A percentile compares a stretch with the other conserved stretches of the same genome.
phyloP scores from a whole-genome alignment of 2,329 filamentous ascomycete species.

The Metarhizium rileyi region DNA sequence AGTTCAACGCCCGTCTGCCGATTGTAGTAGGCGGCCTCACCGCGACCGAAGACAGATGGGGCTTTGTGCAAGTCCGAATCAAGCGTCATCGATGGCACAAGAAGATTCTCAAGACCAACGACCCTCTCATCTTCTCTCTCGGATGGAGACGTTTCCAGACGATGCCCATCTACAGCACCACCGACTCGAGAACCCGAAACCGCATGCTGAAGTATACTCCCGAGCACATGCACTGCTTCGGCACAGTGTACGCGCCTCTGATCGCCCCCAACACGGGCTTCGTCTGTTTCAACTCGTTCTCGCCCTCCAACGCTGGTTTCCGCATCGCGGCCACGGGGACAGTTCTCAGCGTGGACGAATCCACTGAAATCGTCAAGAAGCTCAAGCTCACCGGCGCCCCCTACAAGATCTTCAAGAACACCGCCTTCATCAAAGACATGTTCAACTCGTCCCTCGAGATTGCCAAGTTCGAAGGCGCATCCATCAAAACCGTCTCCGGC shows the following conservation, averaged over 20 bases:
- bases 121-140: slow-evolving; percentile 92
- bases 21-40: slow-evolving; percentile 87
- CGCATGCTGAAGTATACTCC: slow-evolving; percentile 98
- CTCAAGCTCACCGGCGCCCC: slow-evolving; percentile 89
- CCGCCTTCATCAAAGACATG: slow-evolving; percentile 98
- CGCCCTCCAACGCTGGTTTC: slow-evolving; percentile 77
- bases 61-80: slow-evolving; percentile 89
- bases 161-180: slow-evolving; percentile 87
- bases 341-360: slow-evolving; percentile 88
- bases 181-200: slow-evolving; percentile 85
- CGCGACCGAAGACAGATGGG: slow-evolving; percentile 89
- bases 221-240: slow-evolving; percentile 99
- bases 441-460: slow-evolving; percentile 89
- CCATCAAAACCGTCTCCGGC: slow-evolving; percentile 92
- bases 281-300: slow-evolving; percentile 84
- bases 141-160: slow-evolving; percentile 95
- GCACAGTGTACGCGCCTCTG: slow-evolving; percentile 87
- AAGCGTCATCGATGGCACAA: slow-evolving; percentile 99
- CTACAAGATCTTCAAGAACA: slow-evolving; percentile 99
- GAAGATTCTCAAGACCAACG: slow-evolving; percentile 96
- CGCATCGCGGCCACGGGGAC: slow-evolving; percentile 90
- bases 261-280: slow-evolving; percentile 95
- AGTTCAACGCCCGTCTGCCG: slow-evolving; percentile 74
- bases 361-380: slow-evolving; percentile 97
- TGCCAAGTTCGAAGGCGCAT: slow-evolving; percentile 94